A percentile compares a stretch with the other conserved stretches of the same genome.
These are phyloP conservation scores for Microstroma glucosiphilum DNA, from an alignment of 1,284 basidiomycete species.

Conservation along the genomic window DNA sequence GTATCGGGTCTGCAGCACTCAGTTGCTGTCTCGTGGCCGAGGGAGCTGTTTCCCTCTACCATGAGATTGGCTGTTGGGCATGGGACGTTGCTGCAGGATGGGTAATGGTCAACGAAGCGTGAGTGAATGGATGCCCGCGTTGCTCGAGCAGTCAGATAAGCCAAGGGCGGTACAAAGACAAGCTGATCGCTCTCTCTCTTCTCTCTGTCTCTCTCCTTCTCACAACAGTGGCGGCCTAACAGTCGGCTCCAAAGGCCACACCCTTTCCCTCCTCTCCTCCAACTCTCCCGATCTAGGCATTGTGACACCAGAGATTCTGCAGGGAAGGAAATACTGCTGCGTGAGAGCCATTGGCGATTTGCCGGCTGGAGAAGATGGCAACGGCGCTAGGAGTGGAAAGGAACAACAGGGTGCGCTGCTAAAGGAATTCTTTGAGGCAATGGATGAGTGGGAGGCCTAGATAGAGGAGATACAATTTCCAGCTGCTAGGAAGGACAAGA, in stretches of 20 bases:
- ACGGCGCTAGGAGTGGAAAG: constrained; percentile 59
- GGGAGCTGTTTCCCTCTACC: constrained; percentile 36
- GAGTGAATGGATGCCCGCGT: constrained; percentile 55
- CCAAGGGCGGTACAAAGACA: too few relatives aligned
- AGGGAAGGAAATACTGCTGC: constrained; percentile 79
- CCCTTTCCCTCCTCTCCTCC: constrained; percentile 19
- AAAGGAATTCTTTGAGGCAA: constrained; percentile 73
- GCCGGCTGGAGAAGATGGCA: constrained; percentile 5
- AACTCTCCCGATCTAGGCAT: constrained; percentile 54
- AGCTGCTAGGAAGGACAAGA: too few relatives aligned
- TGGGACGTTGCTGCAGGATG: constrained; percentile 26
- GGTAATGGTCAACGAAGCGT: not conserved
- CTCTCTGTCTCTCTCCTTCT: too few relatives aligned
- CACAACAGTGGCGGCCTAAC: constrained; percentile 7
- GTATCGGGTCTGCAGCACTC: constrained; percentile 41
- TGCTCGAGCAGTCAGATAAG: not conserved
- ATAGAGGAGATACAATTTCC: too few relatives aligned
- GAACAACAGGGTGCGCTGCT: constrained; percentile 74
- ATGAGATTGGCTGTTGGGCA: constrained; percentile 50
- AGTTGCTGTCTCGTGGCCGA: constrained; percentile 41
- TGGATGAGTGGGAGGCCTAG: constrained; percentile 62
- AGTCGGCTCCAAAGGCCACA: constrained; percentile 22
- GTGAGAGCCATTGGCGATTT: constrained; percentile 55
- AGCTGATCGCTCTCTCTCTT: too few relatives aligned
- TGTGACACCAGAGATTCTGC: constrained; percentile 64